Evolutionary conservation across 192 early-diverging fungal genomes (phyloP).

Genomic region (Nowakowskiella sp.): DNA sequence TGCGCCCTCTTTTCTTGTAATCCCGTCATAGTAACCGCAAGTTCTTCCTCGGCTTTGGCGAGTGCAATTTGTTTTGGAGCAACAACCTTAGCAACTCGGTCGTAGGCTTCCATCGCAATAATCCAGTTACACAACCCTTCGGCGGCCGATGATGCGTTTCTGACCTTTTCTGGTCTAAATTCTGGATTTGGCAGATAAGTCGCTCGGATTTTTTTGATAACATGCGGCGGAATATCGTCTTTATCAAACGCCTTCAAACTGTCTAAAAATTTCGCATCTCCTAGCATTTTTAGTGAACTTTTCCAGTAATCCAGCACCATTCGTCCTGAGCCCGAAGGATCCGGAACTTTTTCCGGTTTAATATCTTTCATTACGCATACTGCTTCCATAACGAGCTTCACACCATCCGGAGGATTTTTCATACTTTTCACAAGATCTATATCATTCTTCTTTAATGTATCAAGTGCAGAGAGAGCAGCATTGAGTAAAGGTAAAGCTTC

Average conservation of each 20-base stretch:
- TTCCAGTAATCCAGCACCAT: conserved; percentile 64
- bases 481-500: conserved; percentile 52
- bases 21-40: conserved; percentile 48
- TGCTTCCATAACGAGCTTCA: conserved; percentile 57
- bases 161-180: conserved; percentile 57
- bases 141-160: conserved; percentile 54
- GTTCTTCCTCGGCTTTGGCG: conserved; percentile 44
- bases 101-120: conserved; percentile 56
- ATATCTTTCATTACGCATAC: conserved; percentile 61
- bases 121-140: conserved; percentile 58
- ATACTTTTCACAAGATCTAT: conserved; percentile 57
- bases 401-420: conserved; percentile 59
- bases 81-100: conserved; percentile 51
- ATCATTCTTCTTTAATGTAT: conserved; percentile 53
- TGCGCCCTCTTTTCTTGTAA: conserved; percentile 47
- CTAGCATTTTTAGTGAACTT: conserved; percentile 48
- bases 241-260: conserved; percentile 50
- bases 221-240: conserved; percentile 48
- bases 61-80: conserved; percentile 53
- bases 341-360: conserved; percentile 54
- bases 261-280: conserved; percentile 47
- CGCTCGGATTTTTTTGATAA: conserved; percentile 51
- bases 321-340: conserved; percentile 51
- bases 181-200: conserved; percentile 54
- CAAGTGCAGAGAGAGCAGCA: conserved; percentile 45